Conservation (phyloP, 176 grass and related monocot genomes). For the Oryza coarctata region DNA sequence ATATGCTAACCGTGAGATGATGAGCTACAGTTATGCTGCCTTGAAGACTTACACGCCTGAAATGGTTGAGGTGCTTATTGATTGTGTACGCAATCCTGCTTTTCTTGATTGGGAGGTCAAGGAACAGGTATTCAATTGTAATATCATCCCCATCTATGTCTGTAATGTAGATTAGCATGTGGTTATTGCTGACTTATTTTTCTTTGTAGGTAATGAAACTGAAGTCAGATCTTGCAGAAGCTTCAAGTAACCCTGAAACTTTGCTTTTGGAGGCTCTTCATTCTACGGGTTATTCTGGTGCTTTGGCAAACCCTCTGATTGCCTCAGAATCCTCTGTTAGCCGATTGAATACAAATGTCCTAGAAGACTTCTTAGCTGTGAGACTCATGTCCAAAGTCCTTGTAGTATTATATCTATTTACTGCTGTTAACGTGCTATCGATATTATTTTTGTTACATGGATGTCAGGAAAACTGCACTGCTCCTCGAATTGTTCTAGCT, state of each 20-base stretch:
- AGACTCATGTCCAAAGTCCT: constrained; percentile 34
- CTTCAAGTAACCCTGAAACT: constrained; percentile 63
- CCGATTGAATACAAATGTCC: constrained; percentile 63
- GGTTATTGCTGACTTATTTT: constrained; percentile 19
- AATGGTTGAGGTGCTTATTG: constrained; percentile 96
- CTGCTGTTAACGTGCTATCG: constrained; percentile 5
- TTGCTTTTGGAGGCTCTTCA: constrained; percentile 95
- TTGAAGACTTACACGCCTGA: constrained; percentile 87
- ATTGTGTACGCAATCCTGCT: constrained; percentile 75
- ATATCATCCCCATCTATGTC: not conserved
- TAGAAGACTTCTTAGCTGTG: constrained; percentile 79
- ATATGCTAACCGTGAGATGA: constrained; percentile 73
- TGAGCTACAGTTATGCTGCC: constrained; percentile 77
- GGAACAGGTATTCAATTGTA: constrained; percentile 66
- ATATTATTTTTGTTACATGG: constrained; percentile 25
- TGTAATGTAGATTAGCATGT: constrained; percentile 23
- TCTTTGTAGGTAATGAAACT: constrained; percentile 60
- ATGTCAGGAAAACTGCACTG: constrained; percentile 78
- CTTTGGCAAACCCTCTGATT: constrained; percentile 86
- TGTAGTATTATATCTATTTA: constrained; percentile 25
- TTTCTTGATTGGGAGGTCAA: constrained; percentile 97
- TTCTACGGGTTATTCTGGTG: constrained; percentile 89
- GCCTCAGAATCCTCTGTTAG: constrained; percentile 59
- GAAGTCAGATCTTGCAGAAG: constrained; percentile 58
- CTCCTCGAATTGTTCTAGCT: constrained; percentile 76